Evolutionary conservation across 1,139 yeast species (phyloP).

Genomic region (Spathaspora sp.): DNA sequence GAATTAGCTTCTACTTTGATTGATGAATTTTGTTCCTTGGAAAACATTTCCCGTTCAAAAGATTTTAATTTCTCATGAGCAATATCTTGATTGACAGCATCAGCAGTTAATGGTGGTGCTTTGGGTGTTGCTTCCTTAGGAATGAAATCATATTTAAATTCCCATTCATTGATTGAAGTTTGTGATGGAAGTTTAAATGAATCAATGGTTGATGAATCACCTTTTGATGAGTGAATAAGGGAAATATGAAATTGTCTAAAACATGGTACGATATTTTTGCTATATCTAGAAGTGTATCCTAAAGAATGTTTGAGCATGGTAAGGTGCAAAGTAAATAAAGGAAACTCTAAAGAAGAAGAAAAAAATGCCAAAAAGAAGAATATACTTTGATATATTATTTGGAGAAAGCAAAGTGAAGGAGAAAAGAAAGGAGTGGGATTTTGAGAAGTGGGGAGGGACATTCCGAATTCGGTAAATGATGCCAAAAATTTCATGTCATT

Average conservation of each 20-base stretch:
- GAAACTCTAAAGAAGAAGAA: neutral
- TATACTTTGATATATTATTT: no score
- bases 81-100: conserved; percentile 51
- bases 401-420: neutral
- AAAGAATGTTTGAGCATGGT: neutral
- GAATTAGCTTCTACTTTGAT: conserved; percentile 46
- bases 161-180: conserved; percentile 49
- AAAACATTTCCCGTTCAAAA: conserved; percentile 43
- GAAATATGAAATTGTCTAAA: conserved; percentile 8
- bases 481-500: no score
- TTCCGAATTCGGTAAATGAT: conserved; percentile 3
- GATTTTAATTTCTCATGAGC: conserved; percentile 41
- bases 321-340: neutral
- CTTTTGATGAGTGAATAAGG: conserved; percentile 29
- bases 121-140: conserved; percentile 47
- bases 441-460: neutral
- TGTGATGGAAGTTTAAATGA: conserved; percentile 47
- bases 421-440: neutral
- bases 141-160: conserved; percentile 51
- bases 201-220: conserved; percentile 48
- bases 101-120: conserved; percentile 52
- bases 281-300: neutral
- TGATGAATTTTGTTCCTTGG: conserved; percentile 37
- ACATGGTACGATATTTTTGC: neutral
- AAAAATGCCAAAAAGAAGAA: neutral